These are phyloP conservation scores for Pythium scleroteichum DNA, from an alignment of 352 stramenopile species.

Conservation along the genomic window DNA sequence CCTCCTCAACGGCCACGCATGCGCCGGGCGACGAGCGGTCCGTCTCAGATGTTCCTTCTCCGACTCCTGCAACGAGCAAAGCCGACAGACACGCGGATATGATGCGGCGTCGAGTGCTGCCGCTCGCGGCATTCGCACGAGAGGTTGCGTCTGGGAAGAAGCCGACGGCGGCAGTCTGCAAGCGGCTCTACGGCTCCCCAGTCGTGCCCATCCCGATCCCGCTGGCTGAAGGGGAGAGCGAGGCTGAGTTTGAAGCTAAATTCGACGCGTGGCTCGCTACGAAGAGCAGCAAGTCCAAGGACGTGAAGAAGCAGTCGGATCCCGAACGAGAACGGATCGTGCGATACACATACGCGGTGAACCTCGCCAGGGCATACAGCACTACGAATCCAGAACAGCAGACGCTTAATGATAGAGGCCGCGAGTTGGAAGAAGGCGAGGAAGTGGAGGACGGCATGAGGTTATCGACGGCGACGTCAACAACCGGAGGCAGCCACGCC, in stretches of 20 bases:
- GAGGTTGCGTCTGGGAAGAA: background rate
- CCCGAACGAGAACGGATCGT: conserved; percentile 1
- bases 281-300: background rate
- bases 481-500: background rate
- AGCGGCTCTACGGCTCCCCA: background rate
- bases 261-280: conserved; percentile 17
- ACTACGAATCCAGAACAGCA: background rate
- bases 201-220: conserved; percentile 27
- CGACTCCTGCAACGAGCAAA: no score
- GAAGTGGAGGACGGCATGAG: background rate
- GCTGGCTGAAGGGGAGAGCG: conserved; percentile 32
- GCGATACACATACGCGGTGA: conserved; percentile 4
- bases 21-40: no score
- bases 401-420: no score
- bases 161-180: background rate
- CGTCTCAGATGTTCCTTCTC: no score
- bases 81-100: conserved; percentile 10
- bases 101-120: conserved; percentile 8
- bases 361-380: background rate
- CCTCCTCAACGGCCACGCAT: no score
- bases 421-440: background rate
- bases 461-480: no score
- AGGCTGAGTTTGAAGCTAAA: conserved; percentile 28
- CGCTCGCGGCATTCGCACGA: conserved; percentile 2
- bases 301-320: background rate